A percentile compares a stretch with the other conserved stretches of the same genome.
phyloP scores from a whole-genome alignment of 345 rosid genomes.

The Hibiscus mutabilis region DNA sequence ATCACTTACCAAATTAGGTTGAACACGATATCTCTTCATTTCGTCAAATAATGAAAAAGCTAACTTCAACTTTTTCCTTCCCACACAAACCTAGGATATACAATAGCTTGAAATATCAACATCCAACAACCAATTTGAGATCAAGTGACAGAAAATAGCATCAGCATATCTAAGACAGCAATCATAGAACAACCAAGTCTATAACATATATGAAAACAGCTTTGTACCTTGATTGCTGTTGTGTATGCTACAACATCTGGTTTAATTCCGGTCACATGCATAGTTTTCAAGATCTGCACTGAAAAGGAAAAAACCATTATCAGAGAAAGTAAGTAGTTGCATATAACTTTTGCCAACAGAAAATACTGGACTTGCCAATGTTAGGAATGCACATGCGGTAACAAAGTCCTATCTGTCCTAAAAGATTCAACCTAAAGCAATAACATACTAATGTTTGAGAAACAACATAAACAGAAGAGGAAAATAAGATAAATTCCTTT shows the following conservation, averaged over 20 bases:
- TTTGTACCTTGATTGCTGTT: constrained; percentile 75
- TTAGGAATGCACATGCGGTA: neutral
- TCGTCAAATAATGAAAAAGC: constrained; percentile 78
- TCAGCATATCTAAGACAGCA: neutral
- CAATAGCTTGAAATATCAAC: constrained; percentile 14
- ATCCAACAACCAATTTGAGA: constrained; percentile 8
- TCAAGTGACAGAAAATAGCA: constrained; percentile 2
- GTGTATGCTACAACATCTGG: constrained; percentile 94
- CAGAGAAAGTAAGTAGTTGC: constrained; percentile 13
- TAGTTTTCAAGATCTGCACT: constrained; percentile 76
- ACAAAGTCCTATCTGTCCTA: neutral
- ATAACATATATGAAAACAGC: neutral
- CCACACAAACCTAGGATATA: constrained; percentile 59
- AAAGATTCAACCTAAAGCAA: neutral
- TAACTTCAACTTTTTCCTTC: constrained; percentile 45
- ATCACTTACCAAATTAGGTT: constrained; percentile 68
- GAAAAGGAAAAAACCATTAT: constrained; percentile 21
- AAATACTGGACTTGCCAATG: neutral
- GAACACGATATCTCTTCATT: constrained; percentile 69
- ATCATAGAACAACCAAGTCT: constrained; percentile 15
- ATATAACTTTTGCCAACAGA: constrained; percentile 2
- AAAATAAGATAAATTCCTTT: neutral
- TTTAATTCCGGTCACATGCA: constrained; percentile 56
- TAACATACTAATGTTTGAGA: constrained; percentile 1
- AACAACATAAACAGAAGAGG: neutral